Base-by-base conservation (phyloP, 2,329 filamentous ascomycete species). In the Atkinsonella hypoxylon region DNA sequence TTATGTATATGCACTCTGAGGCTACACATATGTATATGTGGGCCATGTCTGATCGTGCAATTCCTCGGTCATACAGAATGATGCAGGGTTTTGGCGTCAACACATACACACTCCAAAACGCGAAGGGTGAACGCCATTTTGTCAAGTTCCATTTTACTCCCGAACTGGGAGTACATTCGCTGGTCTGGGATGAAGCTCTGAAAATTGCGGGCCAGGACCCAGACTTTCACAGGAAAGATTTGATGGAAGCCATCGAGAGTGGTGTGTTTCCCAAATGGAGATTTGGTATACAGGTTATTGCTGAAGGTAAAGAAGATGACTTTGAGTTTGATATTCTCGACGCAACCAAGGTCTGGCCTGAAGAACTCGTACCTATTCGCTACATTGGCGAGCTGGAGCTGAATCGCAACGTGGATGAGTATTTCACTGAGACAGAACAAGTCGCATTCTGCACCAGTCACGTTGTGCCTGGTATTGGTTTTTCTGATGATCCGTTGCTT, bases 71-170 rank as follows among this genome's bases (percentile, higher is more conserved):
- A 0, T 89, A 76, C 67, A 81, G 87, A 22, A 89, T 89, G 85
- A 89, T 91, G 83, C 85, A 91, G 57, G 87, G 87, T 0, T 91
- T 90, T 51, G 86, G 87, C 49, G 87, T 91, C 57, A 89, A 91
- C 66, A 90, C 87, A 0, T 91, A 74, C 59, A 85, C 78, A 0
- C 73, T 89, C 2, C 71, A 74, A 54, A 89, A 89, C 53, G 76
- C 74, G 22, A 74, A 84, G 56, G 85, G 84, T 20, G 77, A 86
- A 62, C 75, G 82, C 1, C 73, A 78, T 51, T 89, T 89, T 56
- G 83, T 87, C 64, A 91, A 91, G 67, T 90, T 89, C 62, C 79
- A 83, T 62, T 89, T 78, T 59, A 89, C 79, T 0, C 85, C 87
- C 0, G 79, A 84, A 50, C 75, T 89, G 0, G 87, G 87, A 48